Evolutionary conservation across 768 basidiomycete species (phyloP), one percentile per base, ranked within the genome.

Genomic region (Boletus reticuloceps): DNA sequence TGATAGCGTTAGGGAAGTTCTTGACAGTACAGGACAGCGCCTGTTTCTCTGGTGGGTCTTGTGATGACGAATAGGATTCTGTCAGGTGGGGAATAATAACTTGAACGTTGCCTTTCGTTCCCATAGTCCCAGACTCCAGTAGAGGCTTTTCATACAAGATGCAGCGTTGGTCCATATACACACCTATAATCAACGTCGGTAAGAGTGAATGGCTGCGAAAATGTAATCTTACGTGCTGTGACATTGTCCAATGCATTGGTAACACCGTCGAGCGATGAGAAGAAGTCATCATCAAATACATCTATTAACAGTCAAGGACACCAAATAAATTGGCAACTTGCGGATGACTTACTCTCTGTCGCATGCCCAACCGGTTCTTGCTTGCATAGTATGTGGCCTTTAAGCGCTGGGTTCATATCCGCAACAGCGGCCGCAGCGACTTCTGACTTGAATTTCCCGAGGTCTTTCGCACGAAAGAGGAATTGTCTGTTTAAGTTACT

Each of bases 241-340:
- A 98, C 86, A 59, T 99, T 99, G 75, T 99, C 97, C 47, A 99
- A 75, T 29, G 97, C 97, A 70, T 99, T 99, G 12, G 97, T 99
- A 1, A 98, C 93, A 49, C 93, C 92, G 59, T 98, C 92, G 42
- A 99, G 82, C 34, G 76, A 75, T 27, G 81, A 83, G 69, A 97
- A 99, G 79, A 99, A 98, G 25, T 78, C 78, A 54, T 95, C 89
- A 47, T 86, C 85, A 64, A 96, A 99, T 41, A 93, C 76, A 65
- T 87, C 96, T 98, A 46, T 17, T 11, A 50, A 22, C 17, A 49
- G 25, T 68, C 64, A 31, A 69, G 58, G 20, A 43, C 29, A 39
- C 14, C 31, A n/a, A 25, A 45, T 31, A 32, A 46, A 42, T 50
- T 16, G 48, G 47, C 8, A 36, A 34, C 48, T 31, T 27, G 25